These are phyloP conservation scores for Yamagishiella unicocca DNA, from an alignment of 139 green algal species.

Conservation along the genomic window DNA sequence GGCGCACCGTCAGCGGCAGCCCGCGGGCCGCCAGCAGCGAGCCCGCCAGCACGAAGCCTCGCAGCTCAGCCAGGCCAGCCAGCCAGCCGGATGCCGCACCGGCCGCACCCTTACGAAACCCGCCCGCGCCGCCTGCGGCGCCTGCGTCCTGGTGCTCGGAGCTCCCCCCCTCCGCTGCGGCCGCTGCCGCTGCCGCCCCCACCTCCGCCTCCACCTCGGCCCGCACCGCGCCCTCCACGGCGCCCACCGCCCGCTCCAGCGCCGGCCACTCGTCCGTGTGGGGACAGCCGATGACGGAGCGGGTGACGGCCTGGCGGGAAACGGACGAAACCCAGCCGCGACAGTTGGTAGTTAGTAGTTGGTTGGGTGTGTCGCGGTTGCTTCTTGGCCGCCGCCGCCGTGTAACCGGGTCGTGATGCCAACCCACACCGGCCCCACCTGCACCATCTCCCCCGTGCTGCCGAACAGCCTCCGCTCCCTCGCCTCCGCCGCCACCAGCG, in stretches of 20 bases:
- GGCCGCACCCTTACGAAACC: too few species aligned
- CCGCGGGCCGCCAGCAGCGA: constrained; percentile 19
- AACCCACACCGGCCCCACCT: constrained; percentile 15
- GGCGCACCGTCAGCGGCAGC: constrained; percentile 24
- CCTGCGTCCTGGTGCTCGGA: too few species aligned
- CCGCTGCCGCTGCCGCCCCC: not conserved
- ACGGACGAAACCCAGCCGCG: too few species aligned
- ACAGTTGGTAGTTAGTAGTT: too few species aligned
- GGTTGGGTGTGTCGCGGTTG: too few species aligned
- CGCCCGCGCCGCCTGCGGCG: too few species aligned
- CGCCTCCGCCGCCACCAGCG: constrained; percentile 35
- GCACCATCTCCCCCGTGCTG: constrained; percentile 6
- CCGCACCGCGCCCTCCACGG: not conserved
- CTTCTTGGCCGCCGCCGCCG: too few species aligned
- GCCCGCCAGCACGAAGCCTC: not conserved
- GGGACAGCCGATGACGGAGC: not conserved
- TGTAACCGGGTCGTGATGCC: not conserved
- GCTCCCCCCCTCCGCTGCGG: too few species aligned
- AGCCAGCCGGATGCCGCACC: not conserved
- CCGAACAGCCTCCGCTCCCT: not conserved
- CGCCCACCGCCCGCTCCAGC: not conserved
- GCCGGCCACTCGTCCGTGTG: constrained; percentile 39
- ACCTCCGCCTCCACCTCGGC: not conserved
- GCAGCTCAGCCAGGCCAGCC: not conserved
- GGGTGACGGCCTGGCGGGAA: not conserved